Percentiles rank a stretch among this genome's conserved stretches.
Evolutionary conservation across 1,284 basidiomycete genomes (phyloP).

Genomic region (Caloboletus firmus): DNA sequence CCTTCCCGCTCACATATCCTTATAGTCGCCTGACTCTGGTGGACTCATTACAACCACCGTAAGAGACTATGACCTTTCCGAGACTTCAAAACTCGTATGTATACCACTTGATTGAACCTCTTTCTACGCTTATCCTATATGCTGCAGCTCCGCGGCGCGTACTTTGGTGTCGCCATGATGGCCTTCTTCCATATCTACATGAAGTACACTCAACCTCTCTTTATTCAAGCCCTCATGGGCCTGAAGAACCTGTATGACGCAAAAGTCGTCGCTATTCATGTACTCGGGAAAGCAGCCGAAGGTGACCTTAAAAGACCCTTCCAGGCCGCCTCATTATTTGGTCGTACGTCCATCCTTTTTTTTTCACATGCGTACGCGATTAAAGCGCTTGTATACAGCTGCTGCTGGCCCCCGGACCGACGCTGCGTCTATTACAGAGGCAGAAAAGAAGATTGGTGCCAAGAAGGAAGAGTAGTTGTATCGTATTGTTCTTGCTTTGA

Average conservation of each 20-base stretch:
- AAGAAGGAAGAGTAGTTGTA: slow-evolving; percentile 75
- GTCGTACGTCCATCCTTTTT: slow-evolving; percentile 46
- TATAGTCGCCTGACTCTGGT: slow-evolving; percentile 68
- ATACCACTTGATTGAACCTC: background rate
- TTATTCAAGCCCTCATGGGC: slow-evolving; percentile 89
- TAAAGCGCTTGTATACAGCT: slow-evolving; percentile 26
- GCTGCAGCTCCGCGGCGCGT: slow-evolving; percentile 64
- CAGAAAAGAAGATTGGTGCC: slow-evolving; percentile 75
- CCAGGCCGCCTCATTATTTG: slow-evolving; percentile 76
- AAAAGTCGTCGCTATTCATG: slow-evolving; percentile 77
- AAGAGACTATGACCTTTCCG: slow-evolving; percentile 88
- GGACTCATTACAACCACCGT: slow-evolving; percentile 91
- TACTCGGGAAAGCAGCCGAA: slow-evolving; percentile 74
- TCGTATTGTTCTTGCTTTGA: slow-evolving; percentile 13
- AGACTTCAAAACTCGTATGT: slow-evolving; percentile 84
- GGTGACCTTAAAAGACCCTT: slow-evolving; percentile 93
- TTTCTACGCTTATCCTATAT: background rate
- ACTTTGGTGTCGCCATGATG: slow-evolving; percentile 87
- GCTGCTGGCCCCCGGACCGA: slow-evolving; percentile 73
- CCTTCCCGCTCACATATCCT: slow-evolving; percentile 6
- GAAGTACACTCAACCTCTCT: slow-evolving; percentile 89
- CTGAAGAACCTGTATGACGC: slow-evolving; percentile 85
- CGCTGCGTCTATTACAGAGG: slow-evolving; percentile 81
- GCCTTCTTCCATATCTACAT: slow-evolving; percentile 85
- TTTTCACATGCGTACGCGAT: background rate